Base-by-base conservation (phyloP, 1,284 basidiomycete species). In the Ganoderma multipileum region DNA sequence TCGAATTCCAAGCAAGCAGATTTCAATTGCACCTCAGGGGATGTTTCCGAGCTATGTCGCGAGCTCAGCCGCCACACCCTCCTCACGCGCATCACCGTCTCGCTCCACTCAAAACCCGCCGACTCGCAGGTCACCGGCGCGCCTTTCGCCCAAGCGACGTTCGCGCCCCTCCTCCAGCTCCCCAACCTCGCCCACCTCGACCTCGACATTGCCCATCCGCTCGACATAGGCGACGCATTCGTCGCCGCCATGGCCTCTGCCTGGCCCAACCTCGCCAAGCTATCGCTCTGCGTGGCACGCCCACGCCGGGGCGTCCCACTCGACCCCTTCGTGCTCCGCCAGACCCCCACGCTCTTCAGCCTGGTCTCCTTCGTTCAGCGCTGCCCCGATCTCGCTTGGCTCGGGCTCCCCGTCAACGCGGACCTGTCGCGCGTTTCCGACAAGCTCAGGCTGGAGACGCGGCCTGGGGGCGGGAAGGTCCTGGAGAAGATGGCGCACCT, bases 231-330 rank as follows among this genome's bases (percentile, higher is more conserved):
- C 28, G 50, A 67, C 41, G 33, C 7, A 5, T 18, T 66, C 61
- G 5, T 69, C 41, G 20, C 26, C 50, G 65, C 54, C 57, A 52
- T 66, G 28, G 65, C 64, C 2, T 58, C 33, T 12, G 41, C 62
- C 20, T 69, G 68, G 50, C 61, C 47, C 18, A 8, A 42, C 4
- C 61, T 63, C 52, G 7, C 20, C 18, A n/a, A n/a, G 20, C 28
- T 44, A 20, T 6, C 8, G 16, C 20, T 47, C n/a, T 47, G 44
- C n/a, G 23, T 47, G n/a, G 44, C 20, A 5, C 44, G 44, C 23
- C 20, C 44, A 11, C 0, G 8, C n/a, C 20, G 6, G 12, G 16
- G 16, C 16, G 16, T 42, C 41, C 41, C 8, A 16, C 41, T 42
- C 4, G 44, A 23, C 44, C 44, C 44, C 18, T 18, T 44, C 44